A percentile compares a stretch with the other conserved stretches of the same genome.
These are phyloP conservation scores for Ophiostoma piceae DNA, from an alignment of 2,329 filamentous ascomycete species.

Conservation along the genomic window DNA sequence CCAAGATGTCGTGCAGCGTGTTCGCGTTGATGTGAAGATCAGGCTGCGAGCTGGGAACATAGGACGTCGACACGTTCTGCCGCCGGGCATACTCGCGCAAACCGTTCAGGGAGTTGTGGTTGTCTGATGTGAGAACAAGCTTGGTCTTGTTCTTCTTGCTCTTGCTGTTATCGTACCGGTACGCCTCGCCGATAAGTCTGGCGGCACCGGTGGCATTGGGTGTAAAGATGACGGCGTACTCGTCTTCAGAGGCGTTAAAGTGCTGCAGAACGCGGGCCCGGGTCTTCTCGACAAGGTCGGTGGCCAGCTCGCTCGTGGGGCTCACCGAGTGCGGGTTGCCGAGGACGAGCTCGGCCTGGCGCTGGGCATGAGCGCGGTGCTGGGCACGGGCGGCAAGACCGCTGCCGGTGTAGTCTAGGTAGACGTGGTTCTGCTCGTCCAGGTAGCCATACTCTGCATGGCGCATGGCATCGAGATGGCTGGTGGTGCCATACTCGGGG, in stretches of 20 bases:
- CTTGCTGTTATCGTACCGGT: constrained; percentile 31
- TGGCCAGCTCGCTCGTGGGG: constrained; percentile 37
- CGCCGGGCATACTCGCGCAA: constrained; percentile 36
- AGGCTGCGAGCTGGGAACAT: constrained; percentile 32
- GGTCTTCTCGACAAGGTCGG: constrained; percentile 33
- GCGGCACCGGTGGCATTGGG: constrained; percentile 39
- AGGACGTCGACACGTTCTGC: constrained; percentile 30
- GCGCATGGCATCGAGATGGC: constrained; percentile 34
- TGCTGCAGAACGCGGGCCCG: constrained; percentile 34
- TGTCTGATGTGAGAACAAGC: constrained; percentile 38
- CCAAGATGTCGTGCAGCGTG: constrained; percentile 30
- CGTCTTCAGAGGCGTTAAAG: constrained; percentile 35
- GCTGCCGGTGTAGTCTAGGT: constrained; percentile 41
- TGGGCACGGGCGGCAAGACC: constrained; percentile 36
- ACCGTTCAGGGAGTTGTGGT: constrained; percentile 42
- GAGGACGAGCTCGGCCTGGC: constrained; percentile 32
- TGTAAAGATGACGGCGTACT: constrained; percentile 41
- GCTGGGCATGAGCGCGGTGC: constrained; percentile 32
- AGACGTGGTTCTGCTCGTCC: constrained; percentile 37
- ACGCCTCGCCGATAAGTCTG: constrained; percentile 38
- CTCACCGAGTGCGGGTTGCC: constrained; percentile 41
- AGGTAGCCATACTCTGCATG: constrained; percentile 36
- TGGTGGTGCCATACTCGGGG: constrained; percentile 36
- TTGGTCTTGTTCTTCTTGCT: background rate
- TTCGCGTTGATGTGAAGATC: constrained; percentile 33